Evolutionary conservation across 768 basidiomycete genomes (phyloP).

Genomic region (Auricularia sp.): DNA sequence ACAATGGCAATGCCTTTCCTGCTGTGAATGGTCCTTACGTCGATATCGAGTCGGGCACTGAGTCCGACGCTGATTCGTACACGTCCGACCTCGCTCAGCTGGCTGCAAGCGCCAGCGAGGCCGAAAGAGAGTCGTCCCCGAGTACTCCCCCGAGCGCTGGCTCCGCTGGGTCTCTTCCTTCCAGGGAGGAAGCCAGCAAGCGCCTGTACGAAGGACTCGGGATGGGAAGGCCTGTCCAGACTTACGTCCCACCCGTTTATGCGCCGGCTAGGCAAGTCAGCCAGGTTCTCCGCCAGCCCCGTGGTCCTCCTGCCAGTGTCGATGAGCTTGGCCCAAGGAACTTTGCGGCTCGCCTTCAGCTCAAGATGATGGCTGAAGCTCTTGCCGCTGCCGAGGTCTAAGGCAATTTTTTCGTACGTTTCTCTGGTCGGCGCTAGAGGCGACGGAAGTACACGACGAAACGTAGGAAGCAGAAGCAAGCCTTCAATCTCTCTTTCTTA

Average conservation of each 20-base stretch:
- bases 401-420: not conserved
- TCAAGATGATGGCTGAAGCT: no score
- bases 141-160: slow-evolving; percentile 65
- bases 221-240: slow-evolving; percentile 52
- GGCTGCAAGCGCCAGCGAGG: slow-evolving; percentile 1
- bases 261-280: slow-evolving; percentile 51
- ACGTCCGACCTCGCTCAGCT: slow-evolving; percentile 10
- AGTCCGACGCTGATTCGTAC: slow-evolving; percentile 34
- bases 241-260: slow-evolving; percentile 4
- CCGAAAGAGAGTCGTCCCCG: slow-evolving; percentile 46
- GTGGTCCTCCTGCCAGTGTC: slow-evolving; percentile 75
- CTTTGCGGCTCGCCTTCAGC: slow-evolving; percentile 73
- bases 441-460: not conserved
- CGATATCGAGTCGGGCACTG: slow-evolving; percentile 46
- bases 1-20: slow-evolving; percentile 30
- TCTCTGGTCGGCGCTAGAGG: not conserved
- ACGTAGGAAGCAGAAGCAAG: not conserved
- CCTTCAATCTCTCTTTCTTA: not conserved
- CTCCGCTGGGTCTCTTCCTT: slow-evolving; percentile 50
- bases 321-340: slow-evolving; percentile 84
- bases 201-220: slow-evolving; percentile 83
- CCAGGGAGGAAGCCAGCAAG: slow-evolving; percentile 79
- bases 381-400: not conserved
- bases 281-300: slow-evolving; percentile 74
- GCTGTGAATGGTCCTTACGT: slow-evolving; percentile 37